These are phyloP conservation scores for Cladosporium sp. DNA, from an alignment of 2,329 filamentous ascomycete genomes.

Conservation along the genomic window DNA sequence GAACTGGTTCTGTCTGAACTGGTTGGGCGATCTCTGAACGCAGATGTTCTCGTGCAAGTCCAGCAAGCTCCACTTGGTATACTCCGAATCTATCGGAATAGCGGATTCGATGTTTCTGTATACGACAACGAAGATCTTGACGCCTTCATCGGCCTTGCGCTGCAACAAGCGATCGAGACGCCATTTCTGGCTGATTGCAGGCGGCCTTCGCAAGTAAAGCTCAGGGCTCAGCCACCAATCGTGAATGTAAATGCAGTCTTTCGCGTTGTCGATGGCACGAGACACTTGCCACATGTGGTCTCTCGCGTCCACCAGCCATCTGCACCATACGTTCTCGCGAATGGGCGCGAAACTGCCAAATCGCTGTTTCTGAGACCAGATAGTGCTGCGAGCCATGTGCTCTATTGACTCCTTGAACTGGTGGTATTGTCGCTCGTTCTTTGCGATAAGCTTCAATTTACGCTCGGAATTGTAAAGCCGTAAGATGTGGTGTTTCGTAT, in stretches of 20 bases:
- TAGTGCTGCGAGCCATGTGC: constrained; percentile 77
- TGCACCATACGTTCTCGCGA: constrained; percentile 78
- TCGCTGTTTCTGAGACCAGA: constrained; percentile 78
- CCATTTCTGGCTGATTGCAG: constrained; percentile 98
- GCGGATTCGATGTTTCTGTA: constrained; percentile 97
- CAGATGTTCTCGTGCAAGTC: constrained; percentile 96
- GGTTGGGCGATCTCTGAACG: constrained; percentile 92
- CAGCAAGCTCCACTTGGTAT: constrained; percentile 93
- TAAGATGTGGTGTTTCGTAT: constrained; percentile 72
- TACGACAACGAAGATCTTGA: constrained; percentile 96
- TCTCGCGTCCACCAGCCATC: constrained; percentile 94
- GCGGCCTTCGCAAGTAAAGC: constrained; percentile 87
- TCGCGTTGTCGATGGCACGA: constrained; percentile 91
- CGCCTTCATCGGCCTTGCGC: constrained; percentile 86
- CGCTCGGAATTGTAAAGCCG: constrained; percentile 89
- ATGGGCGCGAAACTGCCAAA: constrained; percentile 95
- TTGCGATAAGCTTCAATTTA: constrained; percentile 83
- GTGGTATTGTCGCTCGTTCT: constrained; percentile 81
- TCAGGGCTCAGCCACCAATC: constrained; percentile 99
- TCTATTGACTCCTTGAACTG: constrained; percentile 93
- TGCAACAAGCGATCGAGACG: constrained; percentile 89
- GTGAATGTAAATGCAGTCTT: constrained; percentile 97
- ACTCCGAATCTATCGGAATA: constrained; percentile 95
- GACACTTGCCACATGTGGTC: constrained; percentile 99
- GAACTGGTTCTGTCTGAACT: constrained; percentile 98